Evolutionary conservation across 257 asterid species (phyloP).

Genomic region (Solanum pimpinellifolium): DNA sequence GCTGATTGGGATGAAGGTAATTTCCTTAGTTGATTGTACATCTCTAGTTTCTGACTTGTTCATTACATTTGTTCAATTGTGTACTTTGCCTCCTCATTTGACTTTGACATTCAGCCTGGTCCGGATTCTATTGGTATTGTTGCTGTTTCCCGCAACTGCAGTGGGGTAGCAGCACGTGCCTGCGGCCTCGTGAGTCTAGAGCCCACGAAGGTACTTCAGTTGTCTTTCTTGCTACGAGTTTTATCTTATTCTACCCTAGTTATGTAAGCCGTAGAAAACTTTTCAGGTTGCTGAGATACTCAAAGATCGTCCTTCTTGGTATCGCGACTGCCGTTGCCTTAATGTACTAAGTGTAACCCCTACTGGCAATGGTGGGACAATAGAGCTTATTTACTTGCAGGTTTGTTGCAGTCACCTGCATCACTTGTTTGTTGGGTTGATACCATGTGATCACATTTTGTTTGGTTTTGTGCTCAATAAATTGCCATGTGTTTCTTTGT

Average conservation of each 20-base stretch:
- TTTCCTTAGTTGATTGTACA: not conserved
- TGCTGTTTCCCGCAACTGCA: slow-evolving; percentile 92
- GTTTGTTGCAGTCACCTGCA: slow-evolving; percentile 9
- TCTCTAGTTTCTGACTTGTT: not conserved
- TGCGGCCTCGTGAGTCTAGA: slow-evolving; percentile 98
- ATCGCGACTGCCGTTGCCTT: slow-evolving; percentile 78
- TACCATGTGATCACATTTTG: not conserved
- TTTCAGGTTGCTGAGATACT: slow-evolving; percentile 83
- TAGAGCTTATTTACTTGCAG: slow-evolving; percentile 89
- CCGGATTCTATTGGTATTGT: slow-evolving; percentile 99
- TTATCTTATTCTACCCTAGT: not conserved
- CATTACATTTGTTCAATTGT: not conserved
- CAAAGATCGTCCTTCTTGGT: slow-evolving; percentile 96
- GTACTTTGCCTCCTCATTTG: not conserved
- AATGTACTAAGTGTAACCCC: slow-evolving; percentile 66
- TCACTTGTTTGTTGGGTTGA: not conserved
- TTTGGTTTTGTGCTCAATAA: not conserved
- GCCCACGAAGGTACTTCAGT: slow-evolving; percentile 71
- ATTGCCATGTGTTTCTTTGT: not conserved
- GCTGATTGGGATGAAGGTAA: slow-evolving; percentile 99
- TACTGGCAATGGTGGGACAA: slow-evolving; percentile 87
- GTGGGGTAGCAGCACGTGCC: slow-evolving; percentile 99
- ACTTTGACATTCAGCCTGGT: slow-evolving; percentile 66
- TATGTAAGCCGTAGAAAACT: not conserved
- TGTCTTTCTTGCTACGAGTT: not conserved